Base-by-base conservation (phyloP, 768 basidiomycete genomes). In the Leccinum sublutescens region DNA sequence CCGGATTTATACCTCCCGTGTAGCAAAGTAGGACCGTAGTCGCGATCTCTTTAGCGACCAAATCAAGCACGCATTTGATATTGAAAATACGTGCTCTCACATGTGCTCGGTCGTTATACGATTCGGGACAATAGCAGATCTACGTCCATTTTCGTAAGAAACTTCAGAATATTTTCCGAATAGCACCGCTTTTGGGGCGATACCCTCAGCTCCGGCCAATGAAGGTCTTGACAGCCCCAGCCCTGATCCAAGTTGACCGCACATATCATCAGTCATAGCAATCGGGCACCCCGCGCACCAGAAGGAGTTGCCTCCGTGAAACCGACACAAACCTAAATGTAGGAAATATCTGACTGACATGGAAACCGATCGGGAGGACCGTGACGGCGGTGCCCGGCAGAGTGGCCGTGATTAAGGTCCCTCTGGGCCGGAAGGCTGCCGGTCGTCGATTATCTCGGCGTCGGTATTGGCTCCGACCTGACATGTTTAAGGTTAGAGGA, bases 41-140 rank as follows among this genome's bases (percentile, higher is more conserved):
- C 53, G 69, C 62, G 58, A 65, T 61, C 60, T 64, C 67, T 61
- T 56, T 69, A 56, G 62, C 69, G 63, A 65, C 74, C 72, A 69
- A 74, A 74, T 75, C 65, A 62, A 74, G 74, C 43, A 65, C 50
- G 43, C 59, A 56, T 67, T 69, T 65, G 65, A 74, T 73, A 68
- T 70, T 75, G 70, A 70, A 72, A 70, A 69, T 66, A 55, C 63
- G 58, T 59, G 60, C 58, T 55, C 64, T 65, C 72, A 73, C 74
- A 65, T 75, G 74, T 59, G 62, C 64, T 67, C 68, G 60, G 72
- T 48, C 43, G 62, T 56, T 63, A 61, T 75, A 67, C 63, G 21
- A 60, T 74, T 66, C 61, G 17, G 64, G 64, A 64, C 55, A 64
- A 58, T 50, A 60, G 62, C 51, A 61, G 67, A 74, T 72, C 62